Conservation (phyloP, 116 monocot genomes). For the Papilionanthe hybrid region DNA sequence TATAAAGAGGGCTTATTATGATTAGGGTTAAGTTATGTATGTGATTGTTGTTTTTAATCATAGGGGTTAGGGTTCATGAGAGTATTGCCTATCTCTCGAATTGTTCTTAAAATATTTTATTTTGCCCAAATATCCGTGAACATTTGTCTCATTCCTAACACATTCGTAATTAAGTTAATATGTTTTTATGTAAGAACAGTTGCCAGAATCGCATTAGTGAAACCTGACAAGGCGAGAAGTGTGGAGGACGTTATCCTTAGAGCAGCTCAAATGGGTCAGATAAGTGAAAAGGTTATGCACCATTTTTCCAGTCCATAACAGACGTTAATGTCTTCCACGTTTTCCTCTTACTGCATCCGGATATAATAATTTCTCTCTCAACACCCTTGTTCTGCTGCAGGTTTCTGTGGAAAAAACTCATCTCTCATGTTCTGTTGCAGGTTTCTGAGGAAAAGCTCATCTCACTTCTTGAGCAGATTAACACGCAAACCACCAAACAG, state of each 20-base stretch:
- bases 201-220: conserved; percentile 89
- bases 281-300: conserved; percentile 65
- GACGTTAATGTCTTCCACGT: no score
- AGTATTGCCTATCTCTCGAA: no score
- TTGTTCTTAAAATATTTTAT: background rate
- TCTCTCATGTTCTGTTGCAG: conserved; percentile 18
- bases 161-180: background rate
- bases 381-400: conserved; percentile 15
- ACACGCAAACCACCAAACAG: conserved; percentile 80
- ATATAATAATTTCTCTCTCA: background rate
- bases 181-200: conserved; percentile 32
- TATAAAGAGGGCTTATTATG: no score
- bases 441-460: conserved; percentile 93
- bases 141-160: no score
- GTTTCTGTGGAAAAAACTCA: conserved; percentile 93
- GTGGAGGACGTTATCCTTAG: conserved; percentile 88
- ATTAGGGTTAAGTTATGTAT: no score
- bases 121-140: no score
- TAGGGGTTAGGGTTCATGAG: no score
- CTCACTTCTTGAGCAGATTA: conserved; percentile 84
- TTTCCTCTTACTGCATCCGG: background rate
- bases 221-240: conserved; percentile 86
- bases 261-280: conserved; percentile 79
- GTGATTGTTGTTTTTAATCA: no score
- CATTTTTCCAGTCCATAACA: background rate